Evolutionary conservation across 768 basidiomycete species (phyloP).

Genomic region (Kwoniella newhampshirensis): DNA sequence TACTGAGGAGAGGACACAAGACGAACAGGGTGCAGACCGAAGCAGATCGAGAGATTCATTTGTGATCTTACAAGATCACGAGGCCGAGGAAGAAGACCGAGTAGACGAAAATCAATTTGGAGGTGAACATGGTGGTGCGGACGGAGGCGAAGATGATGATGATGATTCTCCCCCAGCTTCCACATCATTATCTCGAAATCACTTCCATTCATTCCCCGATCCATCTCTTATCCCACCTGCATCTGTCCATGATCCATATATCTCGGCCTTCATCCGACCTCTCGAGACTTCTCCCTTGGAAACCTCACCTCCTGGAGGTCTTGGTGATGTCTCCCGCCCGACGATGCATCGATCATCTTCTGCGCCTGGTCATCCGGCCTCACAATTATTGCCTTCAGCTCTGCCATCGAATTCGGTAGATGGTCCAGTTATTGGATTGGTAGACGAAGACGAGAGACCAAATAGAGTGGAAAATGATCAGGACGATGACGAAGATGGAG

Average conservation of each 20-base stretch:
- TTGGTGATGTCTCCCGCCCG: slow-evolving; percentile 10
- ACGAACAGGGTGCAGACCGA: neutral
- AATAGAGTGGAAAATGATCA: no score
- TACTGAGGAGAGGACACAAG: neutral
- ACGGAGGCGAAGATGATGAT: neutral
- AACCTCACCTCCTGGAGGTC: neutral
- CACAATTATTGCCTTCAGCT: slow-evolving; percentile 14
- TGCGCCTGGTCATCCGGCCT: slow-evolving; percentile 11
- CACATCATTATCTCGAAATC: neutral
- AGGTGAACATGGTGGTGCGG: neutral
- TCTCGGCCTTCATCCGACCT: slow-evolving; percentile 30
- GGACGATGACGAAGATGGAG: neutral
- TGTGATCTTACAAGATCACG: slow-evolving; percentile 7
- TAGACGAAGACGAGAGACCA: neutral
- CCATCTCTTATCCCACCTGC: slow-evolving; percentile 25
- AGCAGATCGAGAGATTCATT: slow-evolving; percentile 15
- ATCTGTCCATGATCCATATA: slow-evolving; percentile 34
- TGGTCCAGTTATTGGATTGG: neutral
- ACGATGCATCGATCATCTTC: slow-evolving; percentile 9
- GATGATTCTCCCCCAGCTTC: neutral
- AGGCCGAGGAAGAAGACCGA: no score
- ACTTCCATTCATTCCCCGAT: neutral
- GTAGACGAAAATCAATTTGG: slow-evolving; percentile 8
- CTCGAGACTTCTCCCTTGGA: slow-evolving; percentile 4
- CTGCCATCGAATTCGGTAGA: neutral